These are phyloP conservation scores for Scedosporium apiospermum DNA, from an alignment of 2,329 filamentous ascomycete species.

Conservation along the genomic window DNA sequence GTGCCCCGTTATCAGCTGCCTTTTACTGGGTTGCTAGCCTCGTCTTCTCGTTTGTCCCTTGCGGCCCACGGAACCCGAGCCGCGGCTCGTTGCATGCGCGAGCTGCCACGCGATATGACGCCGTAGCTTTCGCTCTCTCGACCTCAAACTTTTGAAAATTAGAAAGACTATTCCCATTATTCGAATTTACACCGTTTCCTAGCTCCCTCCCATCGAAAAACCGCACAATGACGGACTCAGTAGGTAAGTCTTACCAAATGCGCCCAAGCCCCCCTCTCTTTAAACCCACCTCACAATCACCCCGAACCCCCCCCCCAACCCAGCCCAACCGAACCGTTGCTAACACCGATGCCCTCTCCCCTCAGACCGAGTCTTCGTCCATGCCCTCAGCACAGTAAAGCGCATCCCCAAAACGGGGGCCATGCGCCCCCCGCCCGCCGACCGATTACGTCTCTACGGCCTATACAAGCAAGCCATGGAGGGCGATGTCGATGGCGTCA, in stretches of 20 bases:
- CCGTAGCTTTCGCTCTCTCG: neutral
- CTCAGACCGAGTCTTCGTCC: conserved; percentile 92
- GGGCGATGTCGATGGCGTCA: conserved; percentile 88
- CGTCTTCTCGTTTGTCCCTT: neutral
- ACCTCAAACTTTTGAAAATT: neutral
- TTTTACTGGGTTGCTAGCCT: neutral
- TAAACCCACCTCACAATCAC: conserved; percentile 8
- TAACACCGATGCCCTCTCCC: neutral
- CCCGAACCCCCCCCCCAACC: no score
- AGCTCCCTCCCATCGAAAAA: neutral
- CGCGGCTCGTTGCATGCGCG: neutral
- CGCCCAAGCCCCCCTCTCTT: conserved; percentile 1
- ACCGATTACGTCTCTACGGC: conserved; percentile 88
- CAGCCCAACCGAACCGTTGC: neutral
- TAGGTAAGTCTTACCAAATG: conserved; percentile 19
- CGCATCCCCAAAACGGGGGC: conserved; percentile 92
- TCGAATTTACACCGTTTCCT: neutral
- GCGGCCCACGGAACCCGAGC: neutral
- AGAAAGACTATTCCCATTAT: no score
- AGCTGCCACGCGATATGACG: conserved; percentile 1
- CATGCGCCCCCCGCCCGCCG: conserved; percentile 72
- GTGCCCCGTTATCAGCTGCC: neutral
- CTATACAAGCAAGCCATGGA: conserved; percentile 99
- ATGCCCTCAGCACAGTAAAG: conserved; percentile 97
- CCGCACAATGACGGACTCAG: conserved; percentile 27